A percentile compares a stretch with the other conserved stretches of the same genome.
phyloP scores from a whole-genome alignment of 2,329 filamentous ascomycete genomes.

The Penicillium thymicola region DNA sequence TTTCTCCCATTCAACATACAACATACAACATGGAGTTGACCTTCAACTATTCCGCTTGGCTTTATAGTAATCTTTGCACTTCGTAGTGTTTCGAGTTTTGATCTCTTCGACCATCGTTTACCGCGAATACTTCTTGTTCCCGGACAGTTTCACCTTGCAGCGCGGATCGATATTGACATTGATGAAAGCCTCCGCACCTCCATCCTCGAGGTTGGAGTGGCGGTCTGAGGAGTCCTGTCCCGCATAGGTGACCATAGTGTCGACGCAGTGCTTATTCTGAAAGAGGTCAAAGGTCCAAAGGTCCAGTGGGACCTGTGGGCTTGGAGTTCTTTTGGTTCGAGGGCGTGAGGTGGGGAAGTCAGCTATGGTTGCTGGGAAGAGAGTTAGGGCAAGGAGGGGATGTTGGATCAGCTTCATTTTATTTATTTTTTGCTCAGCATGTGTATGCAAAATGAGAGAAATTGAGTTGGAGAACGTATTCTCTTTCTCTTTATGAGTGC shows the following conservation, averaged over 20 bases:
- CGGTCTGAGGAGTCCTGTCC: slow-evolving; percentile 9
- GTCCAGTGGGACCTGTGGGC: neutral
- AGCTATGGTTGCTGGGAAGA: neutral
- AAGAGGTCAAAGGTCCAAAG: slow-evolving; percentile 15
- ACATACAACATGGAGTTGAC: neutral
- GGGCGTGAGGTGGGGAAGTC: neutral
- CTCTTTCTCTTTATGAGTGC: neutral
- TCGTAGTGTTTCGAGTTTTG: neutral
- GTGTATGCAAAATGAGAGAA: neutral
- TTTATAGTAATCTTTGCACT: neutral
- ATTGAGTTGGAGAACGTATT: neutral
- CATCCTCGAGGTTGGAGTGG: neutral
- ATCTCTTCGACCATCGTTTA: slow-evolving; percentile 3
- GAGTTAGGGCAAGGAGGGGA: neutral
- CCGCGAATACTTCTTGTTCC: slow-evolving; percentile 7
- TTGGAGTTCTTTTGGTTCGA: neutral
- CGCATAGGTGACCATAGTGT: neutral
- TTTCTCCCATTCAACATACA: too few species aligned
- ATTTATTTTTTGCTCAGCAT: neutral
- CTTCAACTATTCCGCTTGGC: neutral
- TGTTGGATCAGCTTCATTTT: neutral
- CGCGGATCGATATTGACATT: slow-evolving; percentile 2
- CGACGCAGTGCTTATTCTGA: slow-evolving; percentile 5
- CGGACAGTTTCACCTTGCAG: slow-evolving; percentile 11
- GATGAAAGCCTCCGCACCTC: neutral